Conservation (phyloP, 148 eudicot genomes). For the Dianthus caryophyllus region DNA sequence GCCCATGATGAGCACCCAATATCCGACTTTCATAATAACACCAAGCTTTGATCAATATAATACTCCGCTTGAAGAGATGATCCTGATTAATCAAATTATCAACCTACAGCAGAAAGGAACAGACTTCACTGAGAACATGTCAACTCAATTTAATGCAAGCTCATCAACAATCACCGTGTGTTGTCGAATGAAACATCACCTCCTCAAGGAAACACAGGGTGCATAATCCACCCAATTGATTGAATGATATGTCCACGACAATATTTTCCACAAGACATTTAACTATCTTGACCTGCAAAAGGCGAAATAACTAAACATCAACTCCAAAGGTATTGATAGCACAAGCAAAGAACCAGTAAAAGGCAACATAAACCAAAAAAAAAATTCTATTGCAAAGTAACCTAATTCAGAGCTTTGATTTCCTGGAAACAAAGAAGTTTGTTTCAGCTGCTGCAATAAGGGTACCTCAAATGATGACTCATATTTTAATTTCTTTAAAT, state of each 20-base stretch:
- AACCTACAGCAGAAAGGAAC: conserved; percentile 48
- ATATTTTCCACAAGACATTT: conserved; percentile 76
- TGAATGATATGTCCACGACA: conserved; percentile 79
- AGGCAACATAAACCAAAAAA: not conserved
- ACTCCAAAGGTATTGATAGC: not conserved
- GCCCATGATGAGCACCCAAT: conserved; percentile 97
- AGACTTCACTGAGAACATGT: not conserved
- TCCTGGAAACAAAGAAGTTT: not conserved
- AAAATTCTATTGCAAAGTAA: too few species aligned
- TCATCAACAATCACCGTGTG: not conserved
- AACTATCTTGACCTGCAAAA: conserved; percentile 60
- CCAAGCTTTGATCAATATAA: conserved; percentile 95
- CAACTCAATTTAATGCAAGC: not conserved
- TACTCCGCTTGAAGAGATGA: conserved; percentile 91
- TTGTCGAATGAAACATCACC: conserved; percentile 32
- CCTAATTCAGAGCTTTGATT: not conserved
- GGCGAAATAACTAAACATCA: not conserved
- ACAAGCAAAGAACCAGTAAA: not conserved
- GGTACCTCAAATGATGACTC: not conserved
- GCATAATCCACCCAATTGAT: conserved; percentile 78
- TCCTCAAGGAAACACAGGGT: conserved; percentile 81
- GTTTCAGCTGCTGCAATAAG: not conserved
- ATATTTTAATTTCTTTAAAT: not conserved
- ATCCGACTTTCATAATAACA: conserved; percentile 96
- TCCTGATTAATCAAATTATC: conserved; percentile 72